phyloP scores from a whole-genome alignment of 2,329 filamentous ascomycete genomes.

The Rhynchosporium secalis region DNA sequence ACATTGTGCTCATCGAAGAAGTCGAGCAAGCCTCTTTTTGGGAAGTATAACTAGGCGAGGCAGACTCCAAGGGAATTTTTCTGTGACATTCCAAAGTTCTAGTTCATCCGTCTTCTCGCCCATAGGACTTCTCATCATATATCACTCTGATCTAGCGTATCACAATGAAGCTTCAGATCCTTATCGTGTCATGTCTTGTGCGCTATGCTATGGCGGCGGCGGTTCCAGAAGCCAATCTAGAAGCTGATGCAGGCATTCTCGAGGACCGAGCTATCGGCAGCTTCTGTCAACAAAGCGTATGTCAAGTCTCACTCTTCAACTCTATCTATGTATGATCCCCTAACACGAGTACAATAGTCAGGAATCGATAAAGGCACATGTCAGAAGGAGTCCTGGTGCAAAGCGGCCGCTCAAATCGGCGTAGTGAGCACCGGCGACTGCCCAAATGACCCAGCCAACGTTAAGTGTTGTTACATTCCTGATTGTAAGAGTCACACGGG shows the following conservation, averaged over 20 bases:
- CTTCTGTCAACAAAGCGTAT: slow-evolving; percentile 7
- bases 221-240: neutral
- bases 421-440: slow-evolving; percentile 8
- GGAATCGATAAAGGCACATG: slow-evolving; percentile 6
- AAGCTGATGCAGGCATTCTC: neutral
- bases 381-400: slow-evolving; percentile 4
- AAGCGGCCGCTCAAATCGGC: neutral
- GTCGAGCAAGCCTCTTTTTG: neutral
- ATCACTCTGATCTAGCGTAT: neutral
- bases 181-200: slow-evolving; percentile 3
- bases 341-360: neutral
- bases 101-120: no score
- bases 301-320: neutral
- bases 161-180: neutral
- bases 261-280: slow-evolving; percentile 2
- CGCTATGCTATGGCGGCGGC: neutral
- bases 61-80: neutral
- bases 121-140: neutral
- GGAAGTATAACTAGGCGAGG: neutral
- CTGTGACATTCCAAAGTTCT: no score
- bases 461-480: slow-evolving; percentile 9
- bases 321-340: no score
- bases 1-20: neutral
- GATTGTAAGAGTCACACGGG: slow-evolving; percentile 2
- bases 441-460: neutral